Base-by-base conservation (phyloP, 345 rosid genomes). In the Clausena lansium region DNA sequence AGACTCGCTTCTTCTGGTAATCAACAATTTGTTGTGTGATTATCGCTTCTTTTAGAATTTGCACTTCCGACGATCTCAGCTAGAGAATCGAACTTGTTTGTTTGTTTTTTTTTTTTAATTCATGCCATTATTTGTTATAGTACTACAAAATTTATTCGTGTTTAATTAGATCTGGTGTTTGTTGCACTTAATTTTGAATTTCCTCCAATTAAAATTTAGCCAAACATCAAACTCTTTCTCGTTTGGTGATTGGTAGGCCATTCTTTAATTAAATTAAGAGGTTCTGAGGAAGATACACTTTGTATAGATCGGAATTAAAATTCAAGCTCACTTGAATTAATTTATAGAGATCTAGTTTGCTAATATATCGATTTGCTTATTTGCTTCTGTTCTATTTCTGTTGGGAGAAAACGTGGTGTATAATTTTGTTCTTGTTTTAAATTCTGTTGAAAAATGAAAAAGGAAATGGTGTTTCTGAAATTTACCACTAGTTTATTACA, bases 1-100 rank as follows among this genome's bases (percentile, higher is more conserved):
- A 88, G 95, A 94, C 83, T 97, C 98, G n/a, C 97, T 97, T 77
- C 99, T 94, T 73, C 89, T 97, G 92, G 98, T 97, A 88, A 81
- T 70, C 59, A 28, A 10, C 57, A 15, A 41, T 65, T 78, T 19
- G 50, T 20, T 30, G 74, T 52, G 17, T 50, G 38, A 70, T 70
- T 61, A 20, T 33, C 33, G 19, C 10, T 63, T 9, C 41, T 73
- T 72, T 32, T 7, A 35, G 52, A 72, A 55, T 17, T 28, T 45
- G 25, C 33, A 33, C 24, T 20, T 32, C 68, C 14, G 45, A 64
- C 25, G 28, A 22, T 39, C 67, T 27, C 8, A 22, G 45, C 45
- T n/a, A 35, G 68, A 64, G 45, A n/a, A 76, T 41, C 62, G 35
- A 75, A 61, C 24, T 47, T 67, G 59, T 66, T 32, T 72, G 47